A percentile compares a stretch with the other conserved stretches of the same genome.
Evolutionary conservation across 1,284 basidiomycete genomes (phyloP).

Genomic region (Laetiporus sulphureus): DNA sequence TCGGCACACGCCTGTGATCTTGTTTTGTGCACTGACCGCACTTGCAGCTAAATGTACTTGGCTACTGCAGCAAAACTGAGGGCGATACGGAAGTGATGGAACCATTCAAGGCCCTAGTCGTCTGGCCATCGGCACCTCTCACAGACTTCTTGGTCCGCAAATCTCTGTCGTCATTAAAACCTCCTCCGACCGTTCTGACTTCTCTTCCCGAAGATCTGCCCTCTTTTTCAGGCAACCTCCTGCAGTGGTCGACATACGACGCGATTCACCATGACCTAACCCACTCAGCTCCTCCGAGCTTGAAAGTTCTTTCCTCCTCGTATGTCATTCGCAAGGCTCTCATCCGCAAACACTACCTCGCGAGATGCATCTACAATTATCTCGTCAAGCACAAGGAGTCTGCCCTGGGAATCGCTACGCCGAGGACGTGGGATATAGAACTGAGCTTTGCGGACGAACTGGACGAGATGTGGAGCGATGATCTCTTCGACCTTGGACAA

Average conservation of each 20-base stretch:
- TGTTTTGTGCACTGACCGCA: no score
- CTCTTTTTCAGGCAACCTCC: slow-evolving; percentile 24
- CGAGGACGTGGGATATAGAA: slow-evolving; percentile 85
- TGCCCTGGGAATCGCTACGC: slow-evolving; percentile 49
- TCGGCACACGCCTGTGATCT: no score
- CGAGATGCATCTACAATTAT: slow-evolving; percentile 71
- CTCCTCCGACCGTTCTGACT: slow-evolving; percentile 21
- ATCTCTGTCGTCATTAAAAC: slow-evolving; percentile 42
- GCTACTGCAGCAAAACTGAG: no score
- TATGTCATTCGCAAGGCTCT: slow-evolving; percentile 91
- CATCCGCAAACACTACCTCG: slow-evolving; percentile 93
- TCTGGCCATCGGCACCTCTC: slow-evolving; percentile 76
- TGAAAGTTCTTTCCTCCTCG: slow-evolving; percentile 65
- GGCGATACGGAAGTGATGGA: slow-evolving; percentile 10
- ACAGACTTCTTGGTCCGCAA: slow-evolving; percentile 63
- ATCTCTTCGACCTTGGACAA: slow-evolving; percentile 82
- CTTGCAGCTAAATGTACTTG: no score
- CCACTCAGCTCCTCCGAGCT: slow-evolving; percentile 24
- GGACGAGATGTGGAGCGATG: slow-evolving; percentile 91
- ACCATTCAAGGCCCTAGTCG: slow-evolving; percentile 44
- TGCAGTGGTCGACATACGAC: slow-evolving; percentile 85
- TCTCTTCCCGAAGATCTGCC: slow-evolving; percentile 15
- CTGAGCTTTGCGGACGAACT: slow-evolving; percentile 92
- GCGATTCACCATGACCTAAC: slow-evolving; percentile 73
- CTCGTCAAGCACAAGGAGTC: slow-evolving; percentile 65